These are phyloP conservation scores for Malassezia psittaci DNA, from an alignment of 1,284 basidiomycete genomes.

Conservation along the genomic window DNA sequence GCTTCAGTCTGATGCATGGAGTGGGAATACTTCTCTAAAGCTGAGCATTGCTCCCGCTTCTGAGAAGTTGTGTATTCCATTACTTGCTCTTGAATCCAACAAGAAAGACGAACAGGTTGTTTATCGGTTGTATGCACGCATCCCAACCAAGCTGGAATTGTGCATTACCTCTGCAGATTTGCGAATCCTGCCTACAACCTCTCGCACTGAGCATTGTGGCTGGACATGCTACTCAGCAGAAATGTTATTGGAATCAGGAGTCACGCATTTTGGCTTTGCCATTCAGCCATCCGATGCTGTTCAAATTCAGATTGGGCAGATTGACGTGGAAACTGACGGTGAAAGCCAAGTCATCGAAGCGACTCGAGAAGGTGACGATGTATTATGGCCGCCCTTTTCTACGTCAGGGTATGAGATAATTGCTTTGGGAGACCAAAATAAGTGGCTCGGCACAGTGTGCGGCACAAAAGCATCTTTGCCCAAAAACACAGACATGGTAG, in stretches of 20 bases:
- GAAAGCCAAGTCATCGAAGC: constrained; percentile 3
- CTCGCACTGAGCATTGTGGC: background rate
- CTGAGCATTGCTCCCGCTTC: background rate
- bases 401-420: constrained; percentile 16
- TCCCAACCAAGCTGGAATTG: background rate
- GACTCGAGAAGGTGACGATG: background rate
- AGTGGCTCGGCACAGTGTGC: constrained; percentile 10
- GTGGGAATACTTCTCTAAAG: constrained; percentile 2
- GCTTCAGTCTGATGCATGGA: constrained; percentile 4
- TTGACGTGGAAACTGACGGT: background rate
- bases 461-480: background rate
- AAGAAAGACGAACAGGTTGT: no score
- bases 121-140: background rate
- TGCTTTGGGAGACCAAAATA: background rate
- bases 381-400: constrained; percentile 17
- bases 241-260: background rate
- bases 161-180: background rate
- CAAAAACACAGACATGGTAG: background rate
- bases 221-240: background rate
- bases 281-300: background rate
- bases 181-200: background rate
- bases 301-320: background rate
- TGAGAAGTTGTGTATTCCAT: background rate
- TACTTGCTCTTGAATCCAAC: background rate
- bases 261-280: background rate